Base-by-base conservation (phyloP, 1,139 yeast species). In the Suhomyces wounanorum region DNA sequence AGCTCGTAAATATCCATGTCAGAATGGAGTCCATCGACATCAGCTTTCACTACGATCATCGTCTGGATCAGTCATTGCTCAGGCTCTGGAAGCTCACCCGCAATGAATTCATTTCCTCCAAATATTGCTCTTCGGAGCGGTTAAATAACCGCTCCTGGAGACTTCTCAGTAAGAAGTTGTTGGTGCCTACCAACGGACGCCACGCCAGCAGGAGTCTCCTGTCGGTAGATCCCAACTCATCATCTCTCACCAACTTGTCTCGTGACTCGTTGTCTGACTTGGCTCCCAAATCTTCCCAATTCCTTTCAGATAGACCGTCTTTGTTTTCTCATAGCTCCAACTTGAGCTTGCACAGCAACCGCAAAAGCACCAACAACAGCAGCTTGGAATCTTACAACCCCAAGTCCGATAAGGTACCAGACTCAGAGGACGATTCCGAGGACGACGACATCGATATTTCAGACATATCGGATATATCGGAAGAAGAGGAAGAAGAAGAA, bases 391-490 rank as follows among this genome's bases (percentile, higher is more conserved):
- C 58, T 1, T 52, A 49, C 46, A 47, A 52, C 40, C 43, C 50
- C 16, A 51, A 47, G 21, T 48, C 48, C 23, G 42, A 50, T 31
- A 42, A 46, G 28, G 47, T 52, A 16, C 58, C 56, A 1, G 54
- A 55, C 38, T 54, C 57, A n/a, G 59, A 55, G 38, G 55, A 52
- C 25, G 56, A 52, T 33, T 53, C 52, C 17, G 58, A 51, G 3
- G 55, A 48, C 8, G 50, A 51, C 16, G 54, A 45, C 18, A 13
- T 18, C 7, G 47, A 41, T 14, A 10, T n/a, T 13, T 18, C 14
- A 11, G 13, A 11, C 38, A 69, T 70, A 49, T 68, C 74, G 21
- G 70, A 70, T 47, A 69, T 70, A 7, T 68, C 70, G 35, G 73
- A 59, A 45, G 61, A 55, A 43, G 59, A 52, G 26, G 61, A 57